Conservation (phyloP, 768 basidiomycete genomes). For the Lentinula raphanica region DNA sequence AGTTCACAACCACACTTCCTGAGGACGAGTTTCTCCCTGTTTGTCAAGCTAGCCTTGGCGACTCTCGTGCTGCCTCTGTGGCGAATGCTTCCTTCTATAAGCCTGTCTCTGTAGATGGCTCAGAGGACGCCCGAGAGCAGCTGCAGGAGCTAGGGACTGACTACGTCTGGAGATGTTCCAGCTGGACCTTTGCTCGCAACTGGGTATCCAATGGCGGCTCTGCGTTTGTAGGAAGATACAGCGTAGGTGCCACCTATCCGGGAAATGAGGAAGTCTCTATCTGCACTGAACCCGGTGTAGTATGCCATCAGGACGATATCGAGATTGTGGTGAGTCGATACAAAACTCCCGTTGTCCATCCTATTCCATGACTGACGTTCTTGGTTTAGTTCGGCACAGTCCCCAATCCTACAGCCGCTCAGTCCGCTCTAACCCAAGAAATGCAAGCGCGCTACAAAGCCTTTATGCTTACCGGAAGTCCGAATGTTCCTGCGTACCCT, state of each 20-base stretch:
- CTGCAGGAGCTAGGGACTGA: constrained; percentile 62
- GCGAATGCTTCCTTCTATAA: constrained; percentile 45
- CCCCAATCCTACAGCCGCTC: constrained; percentile 46
- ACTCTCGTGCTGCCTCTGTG: constrained; percentile 36
- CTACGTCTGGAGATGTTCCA: constrained; percentile 63
- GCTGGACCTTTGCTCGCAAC: constrained; percentile 64
- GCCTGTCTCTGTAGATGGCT: constrained; percentile 19
- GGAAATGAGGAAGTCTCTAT: constrained; percentile 51
- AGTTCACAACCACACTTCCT: constrained; percentile 34
- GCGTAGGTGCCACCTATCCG: constrained; percentile 67
- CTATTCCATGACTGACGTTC: neutral
- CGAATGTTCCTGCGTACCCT: constrained; percentile 47
- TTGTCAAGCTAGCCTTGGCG: constrained; percentile 42
- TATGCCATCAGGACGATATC: constrained; percentile 84
- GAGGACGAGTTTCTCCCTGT: constrained; percentile 30
- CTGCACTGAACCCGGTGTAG: constrained; percentile 50
- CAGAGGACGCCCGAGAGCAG: constrained; percentile 48
- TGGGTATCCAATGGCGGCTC: constrained; percentile 62
- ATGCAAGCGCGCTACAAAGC: constrained; percentile 65
- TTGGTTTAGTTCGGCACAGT: constrained; percentile 48
- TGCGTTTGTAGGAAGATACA: constrained; percentile 64
- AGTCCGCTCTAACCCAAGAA: constrained; percentile 55
- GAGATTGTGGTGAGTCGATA: constrained; percentile 59
- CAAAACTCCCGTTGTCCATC: neutral
- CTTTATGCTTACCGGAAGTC: constrained; percentile 58